Conservation (phyloP, 2,329 filamentous ascomycete genomes). For the Neonectria ditissima region DNA sequence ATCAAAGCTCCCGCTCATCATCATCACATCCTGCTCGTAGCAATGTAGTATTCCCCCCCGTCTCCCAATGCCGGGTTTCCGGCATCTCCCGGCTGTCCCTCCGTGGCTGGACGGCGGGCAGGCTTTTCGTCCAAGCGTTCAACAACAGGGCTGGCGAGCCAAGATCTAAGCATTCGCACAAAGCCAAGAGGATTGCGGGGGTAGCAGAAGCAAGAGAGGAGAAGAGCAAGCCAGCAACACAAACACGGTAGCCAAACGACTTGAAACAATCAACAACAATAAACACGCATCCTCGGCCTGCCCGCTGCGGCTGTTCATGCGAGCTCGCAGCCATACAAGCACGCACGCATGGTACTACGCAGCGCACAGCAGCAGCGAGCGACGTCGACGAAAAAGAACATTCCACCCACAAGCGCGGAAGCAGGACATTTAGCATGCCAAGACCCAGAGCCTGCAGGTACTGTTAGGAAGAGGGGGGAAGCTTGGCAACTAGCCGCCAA, state of each 20-base stretch:
- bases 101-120: constrained; percentile 1
- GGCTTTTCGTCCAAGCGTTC: constrained; percentile 7
- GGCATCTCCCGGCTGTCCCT: constrained; percentile 16
- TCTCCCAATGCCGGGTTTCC: constrained; percentile 2
- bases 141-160: not conserved
- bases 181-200: constrained; percentile 8
- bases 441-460: constrained; percentile 5
- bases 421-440: not conserved
- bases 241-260: too few relatives aligned
- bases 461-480: not conserved
- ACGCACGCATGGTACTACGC: too few relatives aligned
- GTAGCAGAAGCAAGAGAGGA: constrained; percentile 11
- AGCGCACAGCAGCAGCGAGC: not conserved
- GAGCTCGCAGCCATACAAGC: constrained; percentile 1
- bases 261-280: constrained; percentile 2
- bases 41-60: not conserved
- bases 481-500: constrained; percentile 18
- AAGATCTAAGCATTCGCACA: not conserved
- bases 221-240: not conserved
- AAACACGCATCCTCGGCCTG: constrained; percentile 15
- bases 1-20: constrained; percentile 8
- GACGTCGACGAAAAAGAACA: constrained; percentile 8
- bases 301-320: constrained; percentile 18
- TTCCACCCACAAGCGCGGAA: constrained; percentile 6
- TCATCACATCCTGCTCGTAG: not conserved